Evolutionary conservation across 352 stramenopile genomes (phyloP).

Genomic region (Phytophthora sansomeana): DNA sequence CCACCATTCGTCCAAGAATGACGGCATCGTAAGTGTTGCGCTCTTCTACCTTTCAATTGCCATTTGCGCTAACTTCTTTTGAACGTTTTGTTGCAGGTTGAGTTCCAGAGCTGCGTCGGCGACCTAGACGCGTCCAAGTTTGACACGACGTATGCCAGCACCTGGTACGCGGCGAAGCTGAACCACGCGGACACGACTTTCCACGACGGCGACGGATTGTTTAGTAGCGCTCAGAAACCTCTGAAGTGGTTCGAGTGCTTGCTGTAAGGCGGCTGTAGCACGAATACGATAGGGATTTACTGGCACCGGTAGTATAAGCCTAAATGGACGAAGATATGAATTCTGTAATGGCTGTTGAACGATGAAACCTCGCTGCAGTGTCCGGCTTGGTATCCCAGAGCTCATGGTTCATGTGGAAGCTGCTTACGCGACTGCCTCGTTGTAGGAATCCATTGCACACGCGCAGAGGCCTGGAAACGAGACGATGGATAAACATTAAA

Average conservation of each 20-base stretch:
- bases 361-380: no score
- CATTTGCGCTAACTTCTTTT: slow-evolving; percentile 1
- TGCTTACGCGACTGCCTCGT: neutral
- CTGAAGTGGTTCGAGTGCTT: slow-evolving; percentile 71
- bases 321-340: neutral
- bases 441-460: neutral
- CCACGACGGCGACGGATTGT: slow-evolving; percentile 61
- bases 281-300: no score
- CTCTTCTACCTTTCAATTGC: neutral
- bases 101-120: slow-evolving; percentile 64
- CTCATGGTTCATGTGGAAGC: neutral
- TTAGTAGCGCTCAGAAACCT: slow-evolving; percentile 58
- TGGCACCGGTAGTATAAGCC: no score
- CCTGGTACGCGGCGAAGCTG: slow-evolving; percentile 63
- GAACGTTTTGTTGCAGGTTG: slow-evolving; percentile 39
- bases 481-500: slow-evolving; percentile 1
- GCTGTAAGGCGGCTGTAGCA: no score
- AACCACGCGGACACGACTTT: slow-evolving; percentile 71
- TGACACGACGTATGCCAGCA: slow-evolving; percentile 38
- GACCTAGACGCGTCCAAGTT: slow-evolving; percentile 49
- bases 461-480: neutral
- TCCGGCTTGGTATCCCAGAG: no score
- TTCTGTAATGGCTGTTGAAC: no score
- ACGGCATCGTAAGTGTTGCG: slow-evolving; percentile 51
- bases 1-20: slow-evolving; percentile 61